phyloP scores from a whole-genome alignment of 176 grass and related monocot species.

The Rhynchospora breviuscula region DNA sequence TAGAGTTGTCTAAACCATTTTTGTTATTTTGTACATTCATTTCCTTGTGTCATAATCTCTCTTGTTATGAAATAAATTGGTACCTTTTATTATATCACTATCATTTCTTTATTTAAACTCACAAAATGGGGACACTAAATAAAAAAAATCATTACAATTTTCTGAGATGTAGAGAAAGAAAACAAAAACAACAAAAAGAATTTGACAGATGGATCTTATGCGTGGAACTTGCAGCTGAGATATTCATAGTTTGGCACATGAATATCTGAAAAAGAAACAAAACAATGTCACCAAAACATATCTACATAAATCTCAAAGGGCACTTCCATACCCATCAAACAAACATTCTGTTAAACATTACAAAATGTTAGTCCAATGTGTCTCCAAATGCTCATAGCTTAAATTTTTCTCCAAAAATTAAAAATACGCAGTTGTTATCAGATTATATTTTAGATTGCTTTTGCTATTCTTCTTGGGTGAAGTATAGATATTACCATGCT shows the following conservation, averaged over 20 bases:
- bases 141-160: conserved; percentile 38
- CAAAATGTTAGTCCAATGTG: not conserved
- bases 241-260: conserved; percentile 71
- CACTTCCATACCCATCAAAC: not conserved
- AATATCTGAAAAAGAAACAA: conserved; percentile 49
- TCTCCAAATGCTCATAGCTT: not conserved
- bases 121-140: conserved; percentile 10
- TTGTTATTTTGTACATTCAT: too few species aligned
- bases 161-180: conserved; percentile 9
- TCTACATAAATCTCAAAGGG: not conserved
- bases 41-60: too few species aligned
- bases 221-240: conserved; percentile 70
- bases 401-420: too few species aligned
- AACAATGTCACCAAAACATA: not conserved
- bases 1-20: too few species aligned
- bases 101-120: not conserved
- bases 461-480: not conserved
- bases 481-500: not conserved
- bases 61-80: too few species aligned
- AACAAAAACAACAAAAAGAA: not conserved
- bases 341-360: not conserved
- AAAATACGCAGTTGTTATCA: not conserved
- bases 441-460: not conserved
- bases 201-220: conserved; percentile 27
- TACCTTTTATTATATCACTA: too few species aligned